A percentile compares a stretch with the other conserved stretches of the same genome.
Evolutionary conservation across 345 rosid genomes (phyloP).

Genomic region (Alliaria petiolata): DNA sequence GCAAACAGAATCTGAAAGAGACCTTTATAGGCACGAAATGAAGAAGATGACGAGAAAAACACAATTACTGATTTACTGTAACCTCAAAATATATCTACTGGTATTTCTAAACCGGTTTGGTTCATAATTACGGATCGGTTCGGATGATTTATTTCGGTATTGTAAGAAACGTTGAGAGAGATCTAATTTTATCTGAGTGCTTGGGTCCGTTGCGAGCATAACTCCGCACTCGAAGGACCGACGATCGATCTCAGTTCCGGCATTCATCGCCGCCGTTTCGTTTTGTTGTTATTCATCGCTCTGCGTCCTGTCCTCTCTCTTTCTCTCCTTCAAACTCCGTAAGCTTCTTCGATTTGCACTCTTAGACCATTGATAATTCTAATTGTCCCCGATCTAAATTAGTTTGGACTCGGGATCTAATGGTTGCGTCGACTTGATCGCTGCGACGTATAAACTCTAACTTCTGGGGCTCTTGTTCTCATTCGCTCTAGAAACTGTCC

Average conservation of each 20-base stretch:
- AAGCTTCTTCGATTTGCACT: neutral
- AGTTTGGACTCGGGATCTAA: neutral
- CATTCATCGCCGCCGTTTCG: slow-evolving; percentile 12
- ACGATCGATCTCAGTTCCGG: slow-evolving; percentile 24
- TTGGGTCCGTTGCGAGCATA: slow-evolving; percentile 5
- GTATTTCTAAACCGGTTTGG: slow-evolving; percentile 5
- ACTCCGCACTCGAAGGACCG: neutral
- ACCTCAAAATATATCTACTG: neutral
- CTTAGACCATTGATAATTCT: neutral
- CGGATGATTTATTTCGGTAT: slow-evolving; percentile 14
- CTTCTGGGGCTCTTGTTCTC: neutral
- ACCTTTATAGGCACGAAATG: neutral
- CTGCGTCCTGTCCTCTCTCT: neutral
- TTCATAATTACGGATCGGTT: slow-evolving; percentile 1
- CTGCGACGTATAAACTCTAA: neutral
- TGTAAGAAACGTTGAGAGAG: neutral
- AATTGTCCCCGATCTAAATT: neutral
- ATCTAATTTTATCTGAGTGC: neutral
- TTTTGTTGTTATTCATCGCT: neutral
- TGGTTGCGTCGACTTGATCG: neutral
- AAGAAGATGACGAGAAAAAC: neutral
- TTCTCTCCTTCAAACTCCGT: neutral
- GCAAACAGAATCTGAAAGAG: neutral
- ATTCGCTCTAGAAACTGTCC: neutral
- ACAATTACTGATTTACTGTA: neutral